These are phyloP conservation scores for Xylaria sp. DNA, from an alignment of 2,329 filamentous ascomycete genomes.

Conservation along the genomic window DNA sequence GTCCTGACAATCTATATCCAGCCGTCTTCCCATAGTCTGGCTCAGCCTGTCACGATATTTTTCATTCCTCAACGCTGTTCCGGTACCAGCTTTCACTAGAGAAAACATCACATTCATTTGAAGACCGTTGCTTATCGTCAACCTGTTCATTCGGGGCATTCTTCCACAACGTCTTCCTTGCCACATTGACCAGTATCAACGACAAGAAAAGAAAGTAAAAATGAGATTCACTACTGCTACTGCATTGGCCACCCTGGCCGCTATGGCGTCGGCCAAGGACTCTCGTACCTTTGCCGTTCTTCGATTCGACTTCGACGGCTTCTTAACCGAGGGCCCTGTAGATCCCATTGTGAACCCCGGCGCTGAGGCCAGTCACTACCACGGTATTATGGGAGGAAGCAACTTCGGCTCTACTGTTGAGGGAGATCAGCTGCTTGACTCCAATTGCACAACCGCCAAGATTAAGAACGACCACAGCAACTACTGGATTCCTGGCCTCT, in stretches of 20 bases:
- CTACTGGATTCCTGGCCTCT: slow-evolving; percentile 81
- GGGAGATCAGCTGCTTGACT: slow-evolving; percentile 68
- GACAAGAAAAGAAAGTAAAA: slow-evolving; percentile 18
- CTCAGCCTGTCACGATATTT: slow-evolving; percentile 25
- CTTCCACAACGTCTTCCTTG: slow-evolving; percentile 19
- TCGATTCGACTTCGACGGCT: slow-evolving; percentile 73
- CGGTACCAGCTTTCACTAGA: slow-evolving; percentile 36
- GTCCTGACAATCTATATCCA: slow-evolving; percentile 30
- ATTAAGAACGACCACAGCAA: slow-evolving; percentile 76
- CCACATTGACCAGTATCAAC: slow-evolving; percentile 21
- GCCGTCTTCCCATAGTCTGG: slow-evolving; percentile 23
- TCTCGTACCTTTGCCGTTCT: slow-evolving; percentile 73
- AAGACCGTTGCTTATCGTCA: slow-evolving; percentile 36
- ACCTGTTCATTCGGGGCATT: slow-evolving; percentile 31
- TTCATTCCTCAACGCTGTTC: slow-evolving; percentile 37
- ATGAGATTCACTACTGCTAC: slow-evolving; percentile 45
- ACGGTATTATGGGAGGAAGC: slow-evolving; percentile 77
- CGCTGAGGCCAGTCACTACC: slow-evolving; percentile 68
- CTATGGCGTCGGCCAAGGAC: slow-evolving; percentile 56
- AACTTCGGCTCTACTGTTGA: slow-evolving; percentile 72
- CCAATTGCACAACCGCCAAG: slow-evolving; percentile 76
- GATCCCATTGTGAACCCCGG: slow-evolving; percentile 78
- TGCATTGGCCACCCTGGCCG: slow-evolving; percentile 49
- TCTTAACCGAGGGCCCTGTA: slow-evolving; percentile 68
- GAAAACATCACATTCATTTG: slow-evolving; percentile 38